Percentiles rank a stretch among this genome's conserved stretches.
Evolutionary conservation across 83 land plant genomes (phyloP).

Genomic region (Picea abies): DNA sequence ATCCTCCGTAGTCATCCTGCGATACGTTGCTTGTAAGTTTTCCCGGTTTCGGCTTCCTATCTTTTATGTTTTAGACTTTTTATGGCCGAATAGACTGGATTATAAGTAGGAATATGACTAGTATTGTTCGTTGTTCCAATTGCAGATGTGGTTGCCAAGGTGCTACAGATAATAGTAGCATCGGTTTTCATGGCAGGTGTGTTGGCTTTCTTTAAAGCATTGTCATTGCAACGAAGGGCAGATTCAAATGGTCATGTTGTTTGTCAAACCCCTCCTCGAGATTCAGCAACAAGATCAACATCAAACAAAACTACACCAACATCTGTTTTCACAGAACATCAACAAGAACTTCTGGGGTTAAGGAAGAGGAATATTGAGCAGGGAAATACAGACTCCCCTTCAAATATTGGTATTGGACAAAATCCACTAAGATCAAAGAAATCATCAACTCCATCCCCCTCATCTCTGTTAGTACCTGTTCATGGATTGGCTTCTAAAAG

Average conservation of each 20-base stretch:
- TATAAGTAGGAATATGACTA: not conserved
- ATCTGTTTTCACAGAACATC: constrained; percentile 41
- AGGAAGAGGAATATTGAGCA: constrained; percentile 26
- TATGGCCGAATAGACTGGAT: not conserved
- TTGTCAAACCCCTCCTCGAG: constrained; percentile 9
- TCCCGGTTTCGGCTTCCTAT: not conserved
- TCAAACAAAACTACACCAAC: constrained; percentile 24
- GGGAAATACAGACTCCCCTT: constrained; percentile 22
- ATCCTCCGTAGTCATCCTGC: constrained; percentile 15
- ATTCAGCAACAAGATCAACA: constrained; percentile 19
- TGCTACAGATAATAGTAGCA: constrained; percentile 28
- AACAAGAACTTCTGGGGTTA: constrained; percentile 61
- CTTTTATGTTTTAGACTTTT: not conserved
- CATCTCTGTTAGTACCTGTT: constrained; percentile 62
- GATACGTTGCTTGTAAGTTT: constrained; percentile 38
- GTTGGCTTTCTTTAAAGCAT: constrained; percentile 49
- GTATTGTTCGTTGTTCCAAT: not conserved
- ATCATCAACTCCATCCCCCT: constrained; percentile 19
- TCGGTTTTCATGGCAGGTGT: constrained; percentile 43
- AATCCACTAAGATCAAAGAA: constrained; percentile 43
- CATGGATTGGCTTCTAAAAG: constrained; percentile 29
- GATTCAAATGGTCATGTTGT: constrained; percentile 7
- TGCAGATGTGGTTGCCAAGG: constrained; percentile 43
- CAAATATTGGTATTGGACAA: constrained; percentile 20
- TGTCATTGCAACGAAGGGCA: constrained; percentile 34